Evolutionary conservation across 768 basidiomycete genomes (phyloP).

Genomic region (Tricholoma furcatifolium): DNA sequence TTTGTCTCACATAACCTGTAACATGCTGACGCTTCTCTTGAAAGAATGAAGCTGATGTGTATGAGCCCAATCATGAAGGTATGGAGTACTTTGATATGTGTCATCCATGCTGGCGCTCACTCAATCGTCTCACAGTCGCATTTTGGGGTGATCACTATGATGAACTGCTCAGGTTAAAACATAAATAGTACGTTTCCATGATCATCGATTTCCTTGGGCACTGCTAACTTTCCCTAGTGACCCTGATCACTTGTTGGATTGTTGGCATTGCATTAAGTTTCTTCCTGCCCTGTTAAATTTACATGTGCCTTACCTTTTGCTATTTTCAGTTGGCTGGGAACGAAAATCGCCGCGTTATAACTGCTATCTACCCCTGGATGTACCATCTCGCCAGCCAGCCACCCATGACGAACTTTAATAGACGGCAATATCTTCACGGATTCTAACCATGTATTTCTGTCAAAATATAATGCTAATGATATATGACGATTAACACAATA

Average conservation of each 20-base stretch:
- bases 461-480: too few species aligned
- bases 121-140: constrained; percentile 22
- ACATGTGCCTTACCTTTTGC: neutral
- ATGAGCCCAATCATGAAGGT: constrained; percentile 46
- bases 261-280: constrained; percentile 48
- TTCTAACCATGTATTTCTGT: too few species aligned
- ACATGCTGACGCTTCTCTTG: neutral
- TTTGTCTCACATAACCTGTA: neutral
- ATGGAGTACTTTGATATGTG: neutral
- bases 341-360: neutral
- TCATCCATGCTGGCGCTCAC: neutral
- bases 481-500: too few species aligned
- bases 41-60: constrained; percentile 49
- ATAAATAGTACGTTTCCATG: constrained; percentile 40
- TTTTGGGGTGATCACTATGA: constrained; percentile 48
- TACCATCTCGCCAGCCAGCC: neutral
- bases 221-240: constrained; percentile 30
- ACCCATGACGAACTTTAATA: neutral
- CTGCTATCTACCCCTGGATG: neutral
- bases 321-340: constrained; percentile 25
- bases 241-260: constrained; percentile 45
- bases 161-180: constrained; percentile 38
- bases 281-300: neutral
- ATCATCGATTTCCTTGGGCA: neutral
- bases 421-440: too few species aligned